Percentiles rank a stretch among this genome's conserved stretches.
Conservation (phyloP, 768 basidiomycete genomes). For the Asterophora lycoperdoides region DNA sequence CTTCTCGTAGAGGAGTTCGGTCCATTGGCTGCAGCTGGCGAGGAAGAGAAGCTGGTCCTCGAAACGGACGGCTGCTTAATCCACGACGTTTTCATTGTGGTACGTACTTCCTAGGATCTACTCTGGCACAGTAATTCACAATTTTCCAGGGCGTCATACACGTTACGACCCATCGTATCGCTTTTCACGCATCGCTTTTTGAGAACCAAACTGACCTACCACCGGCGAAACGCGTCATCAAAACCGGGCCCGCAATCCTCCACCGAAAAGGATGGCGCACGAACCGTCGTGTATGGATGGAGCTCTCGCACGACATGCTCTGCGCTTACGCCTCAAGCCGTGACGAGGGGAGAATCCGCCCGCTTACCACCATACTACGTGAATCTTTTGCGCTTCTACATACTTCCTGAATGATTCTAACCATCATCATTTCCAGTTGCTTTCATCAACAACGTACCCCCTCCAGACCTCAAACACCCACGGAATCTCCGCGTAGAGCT, state of each 20-base stretch:
- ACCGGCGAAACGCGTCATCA: constrained; percentile 35
- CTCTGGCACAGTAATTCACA: not conserved
- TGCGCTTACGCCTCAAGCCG: constrained; percentile 52
- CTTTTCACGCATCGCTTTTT: constrained; percentile 62
- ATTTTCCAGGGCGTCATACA: constrained; percentile 50
- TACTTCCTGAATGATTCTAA: not conserved
- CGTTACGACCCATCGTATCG: constrained; percentile 59
- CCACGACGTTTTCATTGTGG: constrained; percentile 46
- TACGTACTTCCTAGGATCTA: constrained; percentile 20
- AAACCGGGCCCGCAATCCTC: constrained; percentile 46
- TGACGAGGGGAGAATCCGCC: constrained; percentile 51
- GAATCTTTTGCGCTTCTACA: constrained; percentile 17
- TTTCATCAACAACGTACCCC: constrained; percentile 39
- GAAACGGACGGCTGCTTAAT: constrained; percentile 51
- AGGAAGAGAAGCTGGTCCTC: constrained; percentile 47
- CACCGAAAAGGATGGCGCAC: constrained; percentile 41
- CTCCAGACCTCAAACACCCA: constrained; percentile 42
- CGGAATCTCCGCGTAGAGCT: constrained; percentile 37
- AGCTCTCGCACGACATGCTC: constrained; percentile 57
- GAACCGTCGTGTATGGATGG: constrained; percentile 55
- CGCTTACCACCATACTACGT: constrained; percentile 50
- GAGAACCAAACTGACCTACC: constrained; percentile 34
- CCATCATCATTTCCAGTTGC: constrained; percentile 35
- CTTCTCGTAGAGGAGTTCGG: constrained; percentile 59
- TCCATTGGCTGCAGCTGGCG: constrained; percentile 36